phyloP scores from a whole-genome alignment of 805 yeast genomes.

The Debaryomyces prosopidis region DNA sequence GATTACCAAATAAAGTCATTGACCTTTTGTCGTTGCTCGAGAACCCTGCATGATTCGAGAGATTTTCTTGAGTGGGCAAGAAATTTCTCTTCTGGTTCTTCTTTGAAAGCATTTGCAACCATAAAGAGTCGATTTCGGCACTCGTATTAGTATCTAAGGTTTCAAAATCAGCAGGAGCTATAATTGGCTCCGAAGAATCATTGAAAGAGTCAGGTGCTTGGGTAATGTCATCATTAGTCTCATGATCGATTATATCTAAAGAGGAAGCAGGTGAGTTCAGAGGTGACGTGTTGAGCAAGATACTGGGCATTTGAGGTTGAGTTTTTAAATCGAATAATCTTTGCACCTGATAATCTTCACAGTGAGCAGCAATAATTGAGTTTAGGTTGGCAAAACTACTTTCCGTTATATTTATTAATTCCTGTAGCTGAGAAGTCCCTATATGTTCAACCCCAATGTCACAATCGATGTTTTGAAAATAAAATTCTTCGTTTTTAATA shows the following conservation, averaged over 20 bases:
- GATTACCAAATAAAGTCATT: too few species aligned
- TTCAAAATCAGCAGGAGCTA: conserved; percentile 10
- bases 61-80: too few species aligned
- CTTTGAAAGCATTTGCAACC: conserved; percentile 29
- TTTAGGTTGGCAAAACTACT: neutral
- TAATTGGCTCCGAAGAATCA: neutral
- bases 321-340: neutral
- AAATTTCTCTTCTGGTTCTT: conserved; percentile 8
- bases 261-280: neutral
- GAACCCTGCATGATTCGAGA: too few species aligned
- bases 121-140: conserved; percentile 26
- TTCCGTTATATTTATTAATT: neutral
- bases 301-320: conserved; percentile 2
- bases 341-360: neutral
- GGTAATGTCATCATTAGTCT: neutral
- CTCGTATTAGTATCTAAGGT: conserved; percentile 15
- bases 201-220: neutral
- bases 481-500: conserved; percentile 29
- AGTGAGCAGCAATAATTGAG: neutral
- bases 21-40: too few species aligned
- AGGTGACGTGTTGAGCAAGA: neutral
- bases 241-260: neutral
- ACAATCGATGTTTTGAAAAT: conserved; percentile 27
- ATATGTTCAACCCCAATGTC: conserved; percentile 63
- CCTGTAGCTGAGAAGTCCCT: conserved; percentile 25